Evolutionary conservation across 768 basidiomycete species (phyloP).

Genomic region (Hysterangium stoloniferum): DNA sequence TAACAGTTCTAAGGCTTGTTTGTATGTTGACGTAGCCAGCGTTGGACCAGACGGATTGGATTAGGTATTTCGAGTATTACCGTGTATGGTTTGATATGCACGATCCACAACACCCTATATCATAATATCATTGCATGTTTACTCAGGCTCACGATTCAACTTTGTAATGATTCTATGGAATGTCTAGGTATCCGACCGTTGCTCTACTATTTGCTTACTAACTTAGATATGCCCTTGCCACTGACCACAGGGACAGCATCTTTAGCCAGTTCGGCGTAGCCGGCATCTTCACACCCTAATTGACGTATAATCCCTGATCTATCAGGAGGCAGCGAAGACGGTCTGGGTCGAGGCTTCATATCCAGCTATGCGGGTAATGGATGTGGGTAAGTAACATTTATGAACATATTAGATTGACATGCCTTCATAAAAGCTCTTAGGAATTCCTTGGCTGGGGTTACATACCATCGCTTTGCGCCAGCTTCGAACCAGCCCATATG

Average conservation of each 20-base stretch:
- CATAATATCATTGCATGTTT: too few species aligned
- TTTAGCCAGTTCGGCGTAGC: conserved; percentile 13
- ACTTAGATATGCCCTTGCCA: conserved; percentile 15
- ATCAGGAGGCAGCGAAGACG: background rate
- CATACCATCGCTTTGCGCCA: conserved; percentile 17
- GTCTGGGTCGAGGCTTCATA: conserved; percentile 2
- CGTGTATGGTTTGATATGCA: too few species aligned
- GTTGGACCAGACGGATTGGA: too few species aligned
- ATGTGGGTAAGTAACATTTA: background rate
- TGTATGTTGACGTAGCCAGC: too few species aligned
- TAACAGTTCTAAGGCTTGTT: too few species aligned
- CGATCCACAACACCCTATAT: too few species aligned
- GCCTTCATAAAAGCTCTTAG: conserved; percentile 18
- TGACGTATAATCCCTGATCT: conserved; percentile 11
- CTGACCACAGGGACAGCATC: conserved; percentile 14
- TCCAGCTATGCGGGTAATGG: conserved; percentile 13
- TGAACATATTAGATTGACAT: background rate
- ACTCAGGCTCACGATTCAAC: too few species aligned
- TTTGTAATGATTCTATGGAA: too few species aligned
- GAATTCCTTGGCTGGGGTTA: conserved; percentile 17
- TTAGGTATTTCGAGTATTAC: too few species aligned
- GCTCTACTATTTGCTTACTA: conserved; percentile 19
- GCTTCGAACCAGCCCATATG: conserved; percentile 21
- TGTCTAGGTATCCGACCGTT: too few species aligned
- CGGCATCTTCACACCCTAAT: conserved; percentile 15